A percentile compares a stretch with the other conserved stretches of the same genome.
phyloP scores from a whole-genome alignment of 495 filamentous ascomycete genomes.

The Tuber melanosporum region DNA sequence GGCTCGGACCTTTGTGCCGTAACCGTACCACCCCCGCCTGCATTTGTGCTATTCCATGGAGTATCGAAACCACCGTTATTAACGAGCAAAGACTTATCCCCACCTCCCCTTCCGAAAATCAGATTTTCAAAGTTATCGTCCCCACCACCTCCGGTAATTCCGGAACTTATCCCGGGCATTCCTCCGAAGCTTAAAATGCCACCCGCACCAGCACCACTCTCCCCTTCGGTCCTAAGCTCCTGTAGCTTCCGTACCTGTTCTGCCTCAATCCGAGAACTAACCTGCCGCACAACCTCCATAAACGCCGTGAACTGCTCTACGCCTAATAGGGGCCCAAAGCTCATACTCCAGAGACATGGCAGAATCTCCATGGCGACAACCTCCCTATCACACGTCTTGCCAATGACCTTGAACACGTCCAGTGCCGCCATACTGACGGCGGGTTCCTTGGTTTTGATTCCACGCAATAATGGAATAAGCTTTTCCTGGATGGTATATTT shows the following conservation, averaged over 20 bases:
- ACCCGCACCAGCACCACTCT: slow-evolving; percentile 44
- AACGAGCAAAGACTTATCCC: not conserved
- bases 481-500: slow-evolving; percentile 98
- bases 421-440: slow-evolving; percentile 95
- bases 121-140: slow-evolving; percentile 72
- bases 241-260: slow-evolving; percentile 82
- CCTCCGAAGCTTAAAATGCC: slow-evolving; percentile 58
- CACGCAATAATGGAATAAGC: slow-evolving; percentile 80
- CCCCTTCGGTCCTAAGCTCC: slow-evolving; percentile 55
- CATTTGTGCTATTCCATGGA: slow-evolving; percentile 23
- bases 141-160: slow-evolving; percentile 14
- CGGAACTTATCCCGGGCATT: slow-evolving; percentile 41
- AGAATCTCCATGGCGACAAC: slow-evolving; percentile 88
- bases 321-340: slow-evolving; percentile 78
- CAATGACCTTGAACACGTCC: slow-evolving; percentile 70
- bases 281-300: slow-evolving; percentile 74
- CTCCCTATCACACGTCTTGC: slow-evolving; percentile 75
- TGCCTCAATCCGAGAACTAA: slow-evolving; percentile 73
- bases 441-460: slow-evolving; percentile 94
- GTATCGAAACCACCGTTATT: not conserved
- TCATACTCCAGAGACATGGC: slow-evolving; percentile 85
- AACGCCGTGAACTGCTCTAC: slow-evolving; percentile 74
- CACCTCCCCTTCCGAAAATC: slow-evolving; percentile 60
- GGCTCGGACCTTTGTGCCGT: slow-evolving; percentile 40
- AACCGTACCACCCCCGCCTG: slow-evolving; percentile 42